Conservation (phyloP, 1,284 basidiomycete species). For the Pseudozyma hubeiensis region DNA sequence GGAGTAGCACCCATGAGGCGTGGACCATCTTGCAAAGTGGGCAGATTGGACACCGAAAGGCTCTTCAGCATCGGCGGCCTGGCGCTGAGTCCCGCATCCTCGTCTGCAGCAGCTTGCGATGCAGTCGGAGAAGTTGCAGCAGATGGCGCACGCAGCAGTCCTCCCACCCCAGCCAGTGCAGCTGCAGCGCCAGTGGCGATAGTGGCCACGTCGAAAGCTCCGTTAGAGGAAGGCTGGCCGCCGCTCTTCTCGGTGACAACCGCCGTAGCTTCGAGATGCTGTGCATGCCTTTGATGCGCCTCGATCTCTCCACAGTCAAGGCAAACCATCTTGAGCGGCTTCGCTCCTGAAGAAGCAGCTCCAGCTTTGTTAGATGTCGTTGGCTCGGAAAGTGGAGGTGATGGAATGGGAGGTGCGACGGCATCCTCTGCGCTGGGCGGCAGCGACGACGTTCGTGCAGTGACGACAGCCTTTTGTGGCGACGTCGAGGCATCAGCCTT, state of each 20-base stretch:
- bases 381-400: background rate
- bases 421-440: slow-evolving; percentile 20
- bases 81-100: background rate
- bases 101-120: background rate
- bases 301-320: slow-evolving; percentile 53
- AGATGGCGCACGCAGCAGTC: slow-evolving; percentile 16
- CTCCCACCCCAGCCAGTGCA: slow-evolving; percentile 31
- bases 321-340: slow-evolving; percentile 49
- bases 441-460: slow-evolving; percentile 36
- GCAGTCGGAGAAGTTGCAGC: background rate
- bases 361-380: background rate
- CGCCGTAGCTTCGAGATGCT: slow-evolving; percentile 28
- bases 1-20: slow-evolving; percentile 47
- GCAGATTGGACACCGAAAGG: slow-evolving; percentile 33
- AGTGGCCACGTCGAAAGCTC: slow-evolving; percentile 8
- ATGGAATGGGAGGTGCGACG: background rate
- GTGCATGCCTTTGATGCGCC: slow-evolving; percentile 39
- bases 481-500: slow-evolving; percentile 15
- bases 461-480: slow-evolving; percentile 23
- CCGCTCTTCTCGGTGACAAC: slow-evolving; percentile 1
- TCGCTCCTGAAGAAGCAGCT: slow-evolving; percentile 7
- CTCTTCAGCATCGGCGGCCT: slow-evolving; percentile 39
- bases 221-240: background rate
- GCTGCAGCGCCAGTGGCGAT: slow-evolving; percentile 38
- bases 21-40: slow-evolving; percentile 32